These are phyloP conservation scores for Pichia sp. DNA, from an alignment of 1,139 yeast genomes.

Conservation along the genomic window DNA sequence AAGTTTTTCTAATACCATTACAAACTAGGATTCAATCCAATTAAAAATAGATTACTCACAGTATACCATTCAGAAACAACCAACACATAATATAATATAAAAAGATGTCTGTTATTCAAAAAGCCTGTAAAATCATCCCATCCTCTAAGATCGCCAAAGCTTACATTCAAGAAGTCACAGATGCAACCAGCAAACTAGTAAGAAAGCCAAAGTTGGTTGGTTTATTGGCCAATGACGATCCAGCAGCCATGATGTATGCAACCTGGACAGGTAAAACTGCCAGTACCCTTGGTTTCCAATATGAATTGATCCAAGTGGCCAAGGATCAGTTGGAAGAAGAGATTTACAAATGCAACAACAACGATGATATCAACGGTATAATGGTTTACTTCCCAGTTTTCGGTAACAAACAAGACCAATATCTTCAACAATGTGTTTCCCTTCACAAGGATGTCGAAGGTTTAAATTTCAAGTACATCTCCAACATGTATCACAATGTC, in stretches of 20 bases:
- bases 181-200: slow-evolving; percentile 44
- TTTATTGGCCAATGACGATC: slow-evolving; percentile 83
- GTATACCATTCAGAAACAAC: no score
- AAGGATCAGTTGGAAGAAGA: slow-evolving; percentile 83
- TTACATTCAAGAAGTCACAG: slow-evolving; percentile 62
- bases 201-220: slow-evolving; percentile 76
- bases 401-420: slow-evolving; percentile 91
- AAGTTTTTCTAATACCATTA: no score
- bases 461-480: slow-evolving; percentile 80
- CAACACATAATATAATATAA: no score
- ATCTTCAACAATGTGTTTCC: slow-evolving; percentile 82
- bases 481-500: slow-evolving; percentile 88
- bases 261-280: slow-evolving; percentile 94
- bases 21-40: no score
- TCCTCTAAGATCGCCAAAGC: slow-evolving; percentile 86
- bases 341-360: slow-evolving; percentile 73
- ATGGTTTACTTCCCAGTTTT: slow-evolving; percentile 99
- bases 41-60: no score
- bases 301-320: slow-evolving; percentile 60
- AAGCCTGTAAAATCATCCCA: slow-evolving; percentile 53
- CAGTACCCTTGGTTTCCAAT: slow-evolving; percentile 73
- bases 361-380: slow-evolving; percentile 75
- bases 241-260: slow-evolving; percentile 94
- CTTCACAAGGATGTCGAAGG: slow-evolving; percentile 95
- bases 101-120: slow-evolving; percentile 5